Evolutionary conservation across 192 early-diverging fungal genomes (phyloP), one percentile per base, ranked within the genome.

Genomic region (Pilaira anomala): DNA sequence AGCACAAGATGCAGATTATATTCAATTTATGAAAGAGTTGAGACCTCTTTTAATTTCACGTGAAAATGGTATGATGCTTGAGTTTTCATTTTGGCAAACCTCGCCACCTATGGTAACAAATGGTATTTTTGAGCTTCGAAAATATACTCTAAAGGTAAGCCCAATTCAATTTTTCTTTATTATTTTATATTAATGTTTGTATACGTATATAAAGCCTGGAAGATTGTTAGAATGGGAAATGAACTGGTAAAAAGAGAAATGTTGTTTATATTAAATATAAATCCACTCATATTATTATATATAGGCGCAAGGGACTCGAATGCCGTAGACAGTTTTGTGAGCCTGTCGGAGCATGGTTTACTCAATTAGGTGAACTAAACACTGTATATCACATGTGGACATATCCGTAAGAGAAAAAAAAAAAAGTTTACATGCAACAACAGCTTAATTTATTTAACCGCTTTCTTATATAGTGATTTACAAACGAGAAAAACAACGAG

Each of bases 311-410:
- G 40, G 95, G 95, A 55, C 77, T 97, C 19, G 92, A 95, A 57
- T 94, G 91, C 62, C 81, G 95, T 30, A 78, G 84, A 45, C 86
- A 93, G 69, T 90, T 91, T 67, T 93, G 93, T 68, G 88, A 91
- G 64, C 95, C 93, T 33, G 88, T 97, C 60, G 95, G 95, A 9
- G 95, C 95, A 7, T 97, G 95, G 95, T 97, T 97, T 74, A 89
- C 86, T 41, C 95, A 97, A 78, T 80, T 97, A 21, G 93, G 93
- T 19, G 68, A 79, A 16, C 76, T 97, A 30, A 93, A 95, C 68
- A 86, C 85, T 60, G 95, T 97, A 4, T 93, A 95, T 72, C 95
- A 97, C 59, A 97, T 71, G 84, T 91, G 45, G 58, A 56, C 46
- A 7, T 72, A 72, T 30, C 60, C 65, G 61, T 63, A 68, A 51